Conservation (phyloP, 768 basidiomycete species). For the Xerocomellus intermedius region DNA sequence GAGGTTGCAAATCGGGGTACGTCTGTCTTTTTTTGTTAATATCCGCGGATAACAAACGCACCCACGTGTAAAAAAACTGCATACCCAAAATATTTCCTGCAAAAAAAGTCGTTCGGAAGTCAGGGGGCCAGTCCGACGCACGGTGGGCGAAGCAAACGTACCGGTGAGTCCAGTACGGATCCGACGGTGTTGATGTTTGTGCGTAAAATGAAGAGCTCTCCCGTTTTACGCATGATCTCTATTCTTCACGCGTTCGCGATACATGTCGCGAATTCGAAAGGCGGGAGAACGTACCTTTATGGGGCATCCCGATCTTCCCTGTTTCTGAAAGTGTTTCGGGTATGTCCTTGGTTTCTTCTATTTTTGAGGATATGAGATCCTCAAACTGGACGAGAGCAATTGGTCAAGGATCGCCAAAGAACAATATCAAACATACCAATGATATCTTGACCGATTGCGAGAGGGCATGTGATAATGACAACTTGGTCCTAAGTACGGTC, state of each 20-base stretch:
- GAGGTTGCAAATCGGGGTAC: constrained; percentile 91
- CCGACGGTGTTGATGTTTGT: constrained; percentile 96
- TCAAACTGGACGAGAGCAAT: constrained; percentile 60
- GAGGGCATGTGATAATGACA: constrained; percentile 91
- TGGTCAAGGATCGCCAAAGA: background rate
- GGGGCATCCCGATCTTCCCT: constrained; percentile 89
- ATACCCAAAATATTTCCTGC: constrained; percentile 93
- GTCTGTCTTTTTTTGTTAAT: constrained; percentile 49
- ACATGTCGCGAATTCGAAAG: background rate
- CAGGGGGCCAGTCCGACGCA: background rate
- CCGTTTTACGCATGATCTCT: constrained; percentile 98
- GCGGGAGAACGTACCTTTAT: constrained; percentile 54
- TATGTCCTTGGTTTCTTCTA: constrained; percentile 95
- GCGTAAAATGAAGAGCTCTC: constrained; percentile 87
- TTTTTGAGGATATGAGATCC: constrained; percentile 86
- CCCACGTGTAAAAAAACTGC: constrained; percentile 24
- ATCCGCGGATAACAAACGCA: constrained; percentile 13
- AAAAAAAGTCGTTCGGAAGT: background rate
- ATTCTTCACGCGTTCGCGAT: constrained; percentile 16
- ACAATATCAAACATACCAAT: constrained; percentile 47
- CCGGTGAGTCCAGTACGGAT: constrained; percentile 94
- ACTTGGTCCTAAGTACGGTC: constrained; percentile 71
- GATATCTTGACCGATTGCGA: constrained; percentile 98
- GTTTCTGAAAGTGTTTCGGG: constrained; percentile 92
- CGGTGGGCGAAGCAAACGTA: constrained; percentile 38